Base-by-base conservation (phyloP, 441 rosid genomes). In the Gossypium trilobum region DNA sequence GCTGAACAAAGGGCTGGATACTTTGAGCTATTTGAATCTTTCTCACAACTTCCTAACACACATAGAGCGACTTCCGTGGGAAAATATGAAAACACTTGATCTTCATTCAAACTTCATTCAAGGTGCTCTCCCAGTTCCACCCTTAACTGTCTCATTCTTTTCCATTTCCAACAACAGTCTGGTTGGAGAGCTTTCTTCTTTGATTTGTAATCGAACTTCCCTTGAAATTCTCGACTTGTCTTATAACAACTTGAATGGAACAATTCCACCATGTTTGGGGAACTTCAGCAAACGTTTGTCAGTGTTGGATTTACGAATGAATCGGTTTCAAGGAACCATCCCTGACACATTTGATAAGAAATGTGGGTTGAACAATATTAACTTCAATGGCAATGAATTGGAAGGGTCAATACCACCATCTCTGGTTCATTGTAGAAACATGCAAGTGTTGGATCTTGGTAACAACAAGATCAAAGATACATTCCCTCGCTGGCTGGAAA, bases 141-240 rank as follows among this genome's bases (percentile, higher is more conserved):
- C 52, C 52, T 48, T n/a, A 48, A 48, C 14, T 48, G 17, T 48
- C 52, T 48, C 17, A 48, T 48, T 48, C 2, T n/a, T 48, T 48
- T 48, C 17, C 17, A 48, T n/a, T 48, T 48, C 95, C 93, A 82
- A 91, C 8, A 92, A 92, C 76, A 78, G 73, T 8, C 73, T 92
- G 1, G 82, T 87, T 0, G 92, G 93, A 3, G 74, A 82, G 67
- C 87, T 92, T 78, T 95, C 97, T 16, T 51, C 56, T 51, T 51
- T 51, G 20, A 51, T 51, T 14, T 16, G 56, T 14, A 51, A 51
- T 6, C 9, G 17, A 16, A 51, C 10, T 51, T 51, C 56, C 22
- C 8, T 51, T 51, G 56, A 51, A 51, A 19, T 51, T 51, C 56
- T 51, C 25, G 42, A 36, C 9, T 36, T 36, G 42, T 7, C 42